Evolutionary conservation across 495 filamentous ascomycete genomes (phyloP).

Genomic region (Talaromyces liani): DNA sequence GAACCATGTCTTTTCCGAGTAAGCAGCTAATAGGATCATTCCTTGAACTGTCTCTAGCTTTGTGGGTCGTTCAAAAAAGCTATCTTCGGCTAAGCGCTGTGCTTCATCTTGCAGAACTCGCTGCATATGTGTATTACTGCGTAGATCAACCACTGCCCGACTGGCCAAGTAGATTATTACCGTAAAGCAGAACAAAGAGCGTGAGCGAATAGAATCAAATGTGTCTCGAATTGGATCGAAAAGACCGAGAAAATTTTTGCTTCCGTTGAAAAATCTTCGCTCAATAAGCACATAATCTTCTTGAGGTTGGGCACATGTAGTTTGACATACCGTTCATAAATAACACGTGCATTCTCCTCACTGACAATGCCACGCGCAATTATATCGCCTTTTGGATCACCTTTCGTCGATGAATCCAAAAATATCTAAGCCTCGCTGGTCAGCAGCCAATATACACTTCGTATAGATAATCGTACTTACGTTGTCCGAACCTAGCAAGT

Average conservation of each 20-base stretch:
- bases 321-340: constrained; percentile 31
- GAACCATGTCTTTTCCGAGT: constrained; percentile 40
- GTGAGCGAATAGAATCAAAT: constrained; percentile 35
- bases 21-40: constrained; percentile 37
- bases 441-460: background rate
- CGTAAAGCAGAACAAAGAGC: constrained; percentile 36
- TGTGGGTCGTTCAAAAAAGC: constrained; percentile 36
- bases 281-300: background rate
- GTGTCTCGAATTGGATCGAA: constrained; percentile 39
- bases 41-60: constrained; percentile 38
- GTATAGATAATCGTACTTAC: constrained; percentile 13
- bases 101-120: constrained; percentile 38
- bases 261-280: constrained; percentile 28
- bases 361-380: constrained; percentile 34
- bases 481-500: constrained; percentile 28
- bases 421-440: constrained; percentile 21
- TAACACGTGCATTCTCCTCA: constrained; percentile 30
- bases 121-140: constrained; percentile 32
- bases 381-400: constrained; percentile 28
- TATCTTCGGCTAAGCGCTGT: constrained; percentile 35
- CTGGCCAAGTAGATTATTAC: constrained; percentile 37
- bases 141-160: constrained; percentile 29
- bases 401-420: constrained; percentile 26
- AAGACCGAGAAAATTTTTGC: constrained; percentile 32
- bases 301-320: too few species aligned